Conservation (phyloP, 2,329 filamentous ascomycete species). For the Polychaeton citri region DNA sequence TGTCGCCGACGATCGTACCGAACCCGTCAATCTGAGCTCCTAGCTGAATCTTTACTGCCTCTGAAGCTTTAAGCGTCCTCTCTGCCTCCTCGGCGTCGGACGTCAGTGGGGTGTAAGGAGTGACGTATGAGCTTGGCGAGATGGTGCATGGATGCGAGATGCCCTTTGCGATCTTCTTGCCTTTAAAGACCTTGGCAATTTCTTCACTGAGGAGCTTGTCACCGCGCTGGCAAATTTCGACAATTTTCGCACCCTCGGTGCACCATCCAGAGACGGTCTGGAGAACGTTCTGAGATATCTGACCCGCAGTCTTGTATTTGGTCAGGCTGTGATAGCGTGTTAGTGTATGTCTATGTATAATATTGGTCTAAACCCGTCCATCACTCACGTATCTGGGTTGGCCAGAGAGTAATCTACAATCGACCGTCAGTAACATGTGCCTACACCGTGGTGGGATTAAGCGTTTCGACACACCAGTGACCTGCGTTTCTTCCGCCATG, state of each 20-base stretch:
- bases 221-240: constrained; percentile 88
- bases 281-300: constrained; percentile 92
- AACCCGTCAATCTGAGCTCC: constrained; percentile 97
- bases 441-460: no score
- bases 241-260: constrained; percentile 78
- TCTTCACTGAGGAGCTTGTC: constrained; percentile 93
- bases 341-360: constrained; percentile 45
- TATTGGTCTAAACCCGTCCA: constrained; percentile 1
- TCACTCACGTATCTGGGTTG: constrained; percentile 24
- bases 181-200: constrained; percentile 89
- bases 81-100: constrained; percentile 77
- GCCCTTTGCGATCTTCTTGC: constrained; percentile 93
- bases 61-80: constrained; percentile 65
- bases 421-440: constrained; percentile 3
- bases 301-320: constrained; percentile 95
- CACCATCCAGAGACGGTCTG: constrained; percentile 64
- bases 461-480: constrained; percentile 10
- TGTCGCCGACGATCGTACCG: constrained; percentile 90
- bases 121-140: constrained; percentile 87
- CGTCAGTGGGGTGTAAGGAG: constrained; percentile 85
- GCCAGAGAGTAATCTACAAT: constrained; percentile 22
- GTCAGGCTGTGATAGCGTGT: constrained; percentile 90
- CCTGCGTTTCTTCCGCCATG: constrained; percentile 15
- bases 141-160: constrained; percentile 90
- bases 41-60: constrained; percentile 95